These are phyloP conservation scores for Aspergillus neotritici DNA, from an alignment of 2,329 filamentous ascomycete genomes.

Conservation along the genomic window DNA sequence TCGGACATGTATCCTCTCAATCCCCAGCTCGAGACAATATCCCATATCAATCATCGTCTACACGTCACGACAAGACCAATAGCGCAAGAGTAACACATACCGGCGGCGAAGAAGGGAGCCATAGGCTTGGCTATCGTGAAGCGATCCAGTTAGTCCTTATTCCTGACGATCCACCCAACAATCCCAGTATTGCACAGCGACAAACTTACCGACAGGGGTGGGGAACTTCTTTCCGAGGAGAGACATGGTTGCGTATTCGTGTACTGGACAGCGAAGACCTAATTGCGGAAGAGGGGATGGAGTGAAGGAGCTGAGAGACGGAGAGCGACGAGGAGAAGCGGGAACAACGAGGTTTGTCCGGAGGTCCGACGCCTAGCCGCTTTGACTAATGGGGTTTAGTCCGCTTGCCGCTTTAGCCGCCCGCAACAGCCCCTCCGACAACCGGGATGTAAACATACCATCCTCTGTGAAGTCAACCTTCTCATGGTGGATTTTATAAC, in stretches of 20 bases:
- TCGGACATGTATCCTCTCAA: slow-evolving; percentile 3
- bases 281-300: slow-evolving; percentile 15
- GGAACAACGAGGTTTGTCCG: slow-evolving; percentile 37
- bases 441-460: slow-evolving; percentile 22
- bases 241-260: slow-evolving; percentile 58
- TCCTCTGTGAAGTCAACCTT: slow-evolving; percentile 1
- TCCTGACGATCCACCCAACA: slow-evolving; percentile 6
- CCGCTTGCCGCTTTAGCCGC: slow-evolving; percentile 26
- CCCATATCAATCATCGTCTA: not conserved
- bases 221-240: slow-evolving; percentile 82
- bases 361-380: slow-evolving; percentile 24
- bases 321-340: slow-evolving; percentile 25
- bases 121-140: slow-evolving; percentile 69
- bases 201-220: slow-evolving; percentile 65
- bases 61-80: not conserved
- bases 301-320: slow-evolving; percentile 26
- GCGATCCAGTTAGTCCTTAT: slow-evolving; percentile 26
- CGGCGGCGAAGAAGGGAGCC: slow-evolving; percentile 89
- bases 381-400: slow-evolving; percentile 12
- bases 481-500: not conserved
- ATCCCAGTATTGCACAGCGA: not conserved
- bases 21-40: not conserved
- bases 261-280: slow-evolving; percentile 24
- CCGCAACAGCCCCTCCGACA: slow-evolving; percentile 16
- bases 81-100: slow-evolving; percentile 57